These are phyloP conservation scores for Penicillium janthinellum DNA, from an alignment of 2,329 filamentous ascomycete species.

Conservation along the genomic window DNA sequence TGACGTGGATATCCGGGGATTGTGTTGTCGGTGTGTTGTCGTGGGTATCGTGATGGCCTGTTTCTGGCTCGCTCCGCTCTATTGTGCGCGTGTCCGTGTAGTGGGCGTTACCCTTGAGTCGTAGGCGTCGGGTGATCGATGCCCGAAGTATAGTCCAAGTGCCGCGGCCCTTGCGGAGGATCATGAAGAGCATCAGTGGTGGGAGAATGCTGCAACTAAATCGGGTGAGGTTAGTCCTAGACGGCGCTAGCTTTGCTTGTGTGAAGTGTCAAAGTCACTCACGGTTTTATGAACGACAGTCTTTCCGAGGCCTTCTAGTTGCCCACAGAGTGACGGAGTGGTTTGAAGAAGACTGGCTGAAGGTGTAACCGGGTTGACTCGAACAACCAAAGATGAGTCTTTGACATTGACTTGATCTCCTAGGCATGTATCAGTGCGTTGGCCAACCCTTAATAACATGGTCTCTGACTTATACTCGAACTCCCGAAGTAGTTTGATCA, in stretches of 20 bases:
- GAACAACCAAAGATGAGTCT: background rate
- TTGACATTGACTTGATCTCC: background rate
- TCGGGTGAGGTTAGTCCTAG: background rate
- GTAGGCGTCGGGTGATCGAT: conserved; percentile 8
- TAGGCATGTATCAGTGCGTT: background rate
- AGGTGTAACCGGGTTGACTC: background rate
- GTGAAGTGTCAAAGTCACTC: background rate
- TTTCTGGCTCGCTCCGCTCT: background rate
- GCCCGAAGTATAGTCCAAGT: conserved; percentile 7
- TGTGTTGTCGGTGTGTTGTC: background rate
- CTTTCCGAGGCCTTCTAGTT: background rate
- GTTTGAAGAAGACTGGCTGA: background rate
- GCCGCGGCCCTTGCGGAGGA: conserved; percentile 3
- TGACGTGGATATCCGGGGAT: conserved; percentile 1
- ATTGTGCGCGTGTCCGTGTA: background rate
- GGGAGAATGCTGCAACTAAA: background rate
- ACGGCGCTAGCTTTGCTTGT: background rate
- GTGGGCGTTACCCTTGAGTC: background rate
- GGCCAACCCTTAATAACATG: background rate
- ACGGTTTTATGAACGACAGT: background rate
- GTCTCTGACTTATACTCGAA: background rate
- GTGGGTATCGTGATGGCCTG: background rate
- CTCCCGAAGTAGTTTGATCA: background rate
- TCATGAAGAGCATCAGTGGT: conserved; percentile 8
- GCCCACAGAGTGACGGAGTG: background rate